These are phyloP conservation scores for Pinus taeda DNA, from an alignment of 75 land plant genomes.

Conservation along the genomic window DNA sequence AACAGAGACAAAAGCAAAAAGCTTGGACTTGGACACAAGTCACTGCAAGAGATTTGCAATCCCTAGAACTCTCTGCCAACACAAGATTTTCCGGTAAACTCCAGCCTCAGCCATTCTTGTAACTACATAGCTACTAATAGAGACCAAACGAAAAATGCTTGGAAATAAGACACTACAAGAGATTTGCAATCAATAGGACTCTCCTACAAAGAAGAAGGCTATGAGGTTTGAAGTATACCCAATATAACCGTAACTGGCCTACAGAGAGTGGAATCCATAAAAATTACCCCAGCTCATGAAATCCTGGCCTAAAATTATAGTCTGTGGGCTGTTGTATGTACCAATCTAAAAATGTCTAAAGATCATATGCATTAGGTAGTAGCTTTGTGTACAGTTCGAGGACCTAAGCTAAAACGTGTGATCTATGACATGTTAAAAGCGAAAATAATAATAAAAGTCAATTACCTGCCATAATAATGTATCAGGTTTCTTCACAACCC, in stretches of 20 bases:
- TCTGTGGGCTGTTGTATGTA: not conserved
- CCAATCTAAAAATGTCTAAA: not conserved
- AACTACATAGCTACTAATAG: not conserved
- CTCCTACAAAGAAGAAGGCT: not conserved
- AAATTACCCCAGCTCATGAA: too few relatives aligned
- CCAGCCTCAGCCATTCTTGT: not conserved
- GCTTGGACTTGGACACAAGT: not conserved
- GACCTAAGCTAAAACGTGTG: too few relatives aligned
- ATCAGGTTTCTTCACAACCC: slow-evolving; percentile 37
- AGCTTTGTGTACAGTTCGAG: not conserved
- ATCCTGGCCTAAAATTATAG: not conserved
- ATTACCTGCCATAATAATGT: slow-evolving; percentile 28
- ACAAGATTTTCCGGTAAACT: too few relatives aligned
- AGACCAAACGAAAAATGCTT: too few relatives aligned
- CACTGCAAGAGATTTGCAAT: not conserved
- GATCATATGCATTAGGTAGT: not conserved
- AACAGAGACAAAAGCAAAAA: not conserved
- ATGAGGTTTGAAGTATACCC: not conserved
- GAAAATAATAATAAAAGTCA: not conserved
- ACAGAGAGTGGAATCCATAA: not conserved
- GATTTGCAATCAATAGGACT: not conserved
- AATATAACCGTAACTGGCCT: not conserved
- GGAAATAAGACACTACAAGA: not conserved
- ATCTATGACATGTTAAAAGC: too few relatives aligned
- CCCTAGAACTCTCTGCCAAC: not conserved